These are phyloP conservation scores for Penicillium macrosclerotiorum DNA, from an alignment of 495 filamentous ascomycete species.

Conservation along the genomic window DNA sequence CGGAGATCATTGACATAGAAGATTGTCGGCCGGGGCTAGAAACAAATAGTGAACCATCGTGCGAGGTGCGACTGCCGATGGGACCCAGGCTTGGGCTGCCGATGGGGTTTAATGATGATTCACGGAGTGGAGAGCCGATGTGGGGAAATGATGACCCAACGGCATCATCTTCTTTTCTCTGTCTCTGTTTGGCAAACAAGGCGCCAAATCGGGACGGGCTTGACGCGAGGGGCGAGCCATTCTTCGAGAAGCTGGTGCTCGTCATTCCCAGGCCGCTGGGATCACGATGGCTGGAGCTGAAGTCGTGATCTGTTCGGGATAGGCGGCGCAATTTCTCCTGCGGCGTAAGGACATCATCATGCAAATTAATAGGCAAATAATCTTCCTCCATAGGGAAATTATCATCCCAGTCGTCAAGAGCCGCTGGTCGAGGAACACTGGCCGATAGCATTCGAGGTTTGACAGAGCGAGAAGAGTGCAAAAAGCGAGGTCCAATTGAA, in stretches of 20 bases:
- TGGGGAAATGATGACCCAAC: constrained; percentile 70
- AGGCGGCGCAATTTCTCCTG: constrained; percentile 83
- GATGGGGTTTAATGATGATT: constrained; percentile 60
- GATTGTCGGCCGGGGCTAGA: constrained; percentile 65
- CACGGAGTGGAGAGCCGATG: constrained; percentile 90
- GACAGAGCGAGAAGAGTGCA: constrained; percentile 81
- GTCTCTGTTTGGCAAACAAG: constrained; percentile 71
- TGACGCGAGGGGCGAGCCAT: constrained; percentile 74
- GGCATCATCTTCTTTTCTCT: constrained; percentile 72
- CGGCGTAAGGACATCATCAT: constrained; percentile 90
- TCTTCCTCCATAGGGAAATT: constrained; percentile 93
- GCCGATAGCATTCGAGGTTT: constrained; percentile 70
- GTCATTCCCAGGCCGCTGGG: constrained; percentile 62
- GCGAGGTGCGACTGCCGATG: constrained; percentile 47
- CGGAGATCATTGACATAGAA: constrained; percentile 66
- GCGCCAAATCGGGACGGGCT: constrained; percentile 87
- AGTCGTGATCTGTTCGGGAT: constrained; percentile 68
- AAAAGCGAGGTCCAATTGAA: constrained; percentile 58
- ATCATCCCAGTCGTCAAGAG: constrained; percentile 74
- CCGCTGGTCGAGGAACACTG: constrained; percentile 66
- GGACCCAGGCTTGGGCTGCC: constrained; percentile 67
- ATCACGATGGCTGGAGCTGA: constrained; percentile 57
- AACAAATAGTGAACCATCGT: constrained; percentile 62
- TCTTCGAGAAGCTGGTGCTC: constrained; percentile 62
- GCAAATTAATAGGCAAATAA: constrained; percentile 79